A percentile compares a stretch with the other conserved stretches of the same genome.
Evolutionary conservation across 2,329 filamentous ascomycete genomes (phyloP).

Genomic region (Davidsoniella eucalypti): DNA sequence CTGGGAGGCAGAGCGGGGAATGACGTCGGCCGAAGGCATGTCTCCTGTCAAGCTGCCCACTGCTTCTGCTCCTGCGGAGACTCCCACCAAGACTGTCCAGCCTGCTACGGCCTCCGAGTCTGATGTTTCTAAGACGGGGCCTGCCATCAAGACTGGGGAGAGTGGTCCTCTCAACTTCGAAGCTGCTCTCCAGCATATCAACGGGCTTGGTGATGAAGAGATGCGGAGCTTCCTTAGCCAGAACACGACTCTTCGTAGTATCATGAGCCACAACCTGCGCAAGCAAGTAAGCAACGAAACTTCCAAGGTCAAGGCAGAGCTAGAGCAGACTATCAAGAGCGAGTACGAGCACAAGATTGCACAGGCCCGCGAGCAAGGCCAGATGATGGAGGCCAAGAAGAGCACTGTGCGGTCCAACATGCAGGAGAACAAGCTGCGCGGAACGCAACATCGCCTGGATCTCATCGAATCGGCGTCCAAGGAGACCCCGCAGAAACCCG

Average conservation of each 20-base stretch:
- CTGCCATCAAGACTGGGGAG: slow-evolving; percentile 26
- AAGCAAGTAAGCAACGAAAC: slow-evolving; percentile 52
- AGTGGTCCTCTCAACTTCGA: slow-evolving; percentile 19
- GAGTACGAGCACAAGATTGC: slow-evolving; percentile 37
- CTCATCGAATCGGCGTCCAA: slow-evolving; percentile 66
- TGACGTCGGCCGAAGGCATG: slow-evolving; percentile 14
- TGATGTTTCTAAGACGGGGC: slow-evolving; percentile 17
- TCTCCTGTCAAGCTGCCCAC: slow-evolving; percentile 15
- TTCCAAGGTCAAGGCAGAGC: slow-evolving; percentile 40
- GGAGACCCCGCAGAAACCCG: slow-evolving; percentile 72
- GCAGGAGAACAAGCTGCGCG: slow-evolving; percentile 51
- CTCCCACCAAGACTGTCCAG: slow-evolving; percentile 15
- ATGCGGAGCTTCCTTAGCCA: slow-evolving; percentile 39
- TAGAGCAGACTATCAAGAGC: slow-evolving; percentile 28
- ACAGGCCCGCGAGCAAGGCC: slow-evolving; percentile 43
- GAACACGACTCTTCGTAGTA: slow-evolving; percentile 40
- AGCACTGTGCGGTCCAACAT: slow-evolving; percentile 61
- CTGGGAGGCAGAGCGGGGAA: slow-evolving; percentile 36
- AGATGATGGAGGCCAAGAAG: slow-evolving; percentile 60
- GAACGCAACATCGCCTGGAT: slow-evolving; percentile 52
- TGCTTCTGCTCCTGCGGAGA: slow-evolving; percentile 18
- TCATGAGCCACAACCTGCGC: slow-evolving; percentile 46
- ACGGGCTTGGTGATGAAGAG: slow-evolving; percentile 29
- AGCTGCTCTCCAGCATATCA: slow-evolving; percentile 8
- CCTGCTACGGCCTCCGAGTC: slow-evolving; percentile 22